A percentile compares a stretch with the other conserved stretches of the same genome.
These are phyloP conservation scores for Penicillium atrosanguineum DNA, from an alignment of 495 filamentous ascomycete species.

Conservation along the genomic window DNA sequence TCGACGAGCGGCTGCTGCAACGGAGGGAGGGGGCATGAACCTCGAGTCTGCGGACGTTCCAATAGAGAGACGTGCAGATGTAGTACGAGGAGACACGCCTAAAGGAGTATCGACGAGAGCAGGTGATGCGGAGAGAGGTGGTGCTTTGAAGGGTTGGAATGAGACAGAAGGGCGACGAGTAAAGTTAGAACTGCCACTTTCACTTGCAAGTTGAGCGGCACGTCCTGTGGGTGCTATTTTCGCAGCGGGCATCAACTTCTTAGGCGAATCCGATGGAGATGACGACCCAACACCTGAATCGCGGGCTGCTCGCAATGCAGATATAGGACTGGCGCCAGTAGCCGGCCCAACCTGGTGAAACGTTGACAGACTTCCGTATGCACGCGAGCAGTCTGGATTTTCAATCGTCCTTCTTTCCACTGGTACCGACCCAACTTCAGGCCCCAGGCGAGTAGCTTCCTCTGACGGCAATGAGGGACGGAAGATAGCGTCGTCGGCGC, in stretches of 20 bases:
- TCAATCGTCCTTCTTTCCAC: constrained; percentile 39
- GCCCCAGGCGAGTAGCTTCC: constrained; percentile 32
- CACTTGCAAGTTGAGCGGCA: constrained; percentile 55
- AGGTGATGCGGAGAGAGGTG: constrained; percentile 89
- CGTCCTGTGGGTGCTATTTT: constrained; percentile 59
- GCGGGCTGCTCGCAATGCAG: constrained; percentile 70
- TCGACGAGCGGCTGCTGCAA: constrained; percentile 36
- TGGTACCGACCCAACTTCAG: constrained; percentile 75
- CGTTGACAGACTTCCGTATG: constrained; percentile 90
- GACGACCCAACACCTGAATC: constrained; percentile 48
- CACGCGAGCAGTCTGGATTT: constrained; percentile 67
- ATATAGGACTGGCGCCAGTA: constrained; percentile 78
- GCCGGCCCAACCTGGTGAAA: constrained; percentile 80
- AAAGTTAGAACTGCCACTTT: constrained; percentile 48
- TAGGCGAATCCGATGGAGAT: constrained; percentile 55
- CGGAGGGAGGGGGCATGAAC: constrained; percentile 58
- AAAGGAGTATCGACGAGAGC: constrained; percentile 52
- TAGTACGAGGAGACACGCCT: constrained; percentile 61
- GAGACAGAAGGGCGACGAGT: constrained; percentile 81
- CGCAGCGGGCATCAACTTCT: constrained; percentile 57
- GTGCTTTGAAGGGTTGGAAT: constrained; percentile 93
- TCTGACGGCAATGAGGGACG: constrained; percentile 63
- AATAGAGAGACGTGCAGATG: constrained; percentile 50
- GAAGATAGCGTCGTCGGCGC: constrained; percentile 83
- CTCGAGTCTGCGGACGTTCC: constrained; percentile 60